These are phyloP conservation scores for Colletotrichum sp. DNA, from an alignment of 2,329 filamentous ascomycete genomes.

Conservation along the genomic window DNA sequence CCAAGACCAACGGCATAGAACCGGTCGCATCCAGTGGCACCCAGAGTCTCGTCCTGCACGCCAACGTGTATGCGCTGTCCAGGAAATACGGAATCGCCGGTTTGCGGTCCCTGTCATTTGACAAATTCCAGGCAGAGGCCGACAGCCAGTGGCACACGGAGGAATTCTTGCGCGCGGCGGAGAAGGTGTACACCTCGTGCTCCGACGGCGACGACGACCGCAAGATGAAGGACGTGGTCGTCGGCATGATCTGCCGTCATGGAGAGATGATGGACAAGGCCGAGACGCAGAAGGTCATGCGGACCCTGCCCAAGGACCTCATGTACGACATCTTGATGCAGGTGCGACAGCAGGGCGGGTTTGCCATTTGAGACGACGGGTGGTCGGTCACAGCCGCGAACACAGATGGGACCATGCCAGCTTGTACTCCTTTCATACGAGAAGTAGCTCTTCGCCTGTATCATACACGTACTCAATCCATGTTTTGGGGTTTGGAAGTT, in stretches of 20 bases:
- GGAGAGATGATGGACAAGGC: slow-evolving; percentile 1
- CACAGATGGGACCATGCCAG: neutral
- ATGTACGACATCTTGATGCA: slow-evolving; percentile 8
- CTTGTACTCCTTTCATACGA: neutral
- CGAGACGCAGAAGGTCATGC: slow-evolving; percentile 5
- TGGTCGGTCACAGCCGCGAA: neutral
- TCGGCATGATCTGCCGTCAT: slow-evolving; percentile 6
- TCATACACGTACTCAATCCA: neutral
- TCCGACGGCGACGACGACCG: neutral
- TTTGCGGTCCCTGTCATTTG: neutral
- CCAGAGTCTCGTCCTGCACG: slow-evolving; percentile 1
- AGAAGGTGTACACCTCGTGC: neutral
- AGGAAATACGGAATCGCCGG: slow-evolving; percentile 2
- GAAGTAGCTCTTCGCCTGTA: neutral
- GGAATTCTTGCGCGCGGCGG: slow-evolving; percentile 3
- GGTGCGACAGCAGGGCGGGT: neutral
- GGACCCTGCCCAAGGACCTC: slow-evolving; percentile 4
- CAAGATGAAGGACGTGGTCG: slow-evolving; percentile 6
- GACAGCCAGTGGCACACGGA: slow-evolving; percentile 13
- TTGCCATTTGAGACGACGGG: neutral
- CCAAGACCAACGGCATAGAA: neutral
- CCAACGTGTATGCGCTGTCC: slow-evolving; percentile 5
- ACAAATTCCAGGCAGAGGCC: slow-evolving; percentile 1
- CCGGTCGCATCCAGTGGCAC: too few species aligned
- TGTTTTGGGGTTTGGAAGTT: neutral